These are phyloP conservation scores for Cyberlindnera bimundalis DNA, from an alignment of 805 yeast genomes.

Conservation along the genomic window DNA sequence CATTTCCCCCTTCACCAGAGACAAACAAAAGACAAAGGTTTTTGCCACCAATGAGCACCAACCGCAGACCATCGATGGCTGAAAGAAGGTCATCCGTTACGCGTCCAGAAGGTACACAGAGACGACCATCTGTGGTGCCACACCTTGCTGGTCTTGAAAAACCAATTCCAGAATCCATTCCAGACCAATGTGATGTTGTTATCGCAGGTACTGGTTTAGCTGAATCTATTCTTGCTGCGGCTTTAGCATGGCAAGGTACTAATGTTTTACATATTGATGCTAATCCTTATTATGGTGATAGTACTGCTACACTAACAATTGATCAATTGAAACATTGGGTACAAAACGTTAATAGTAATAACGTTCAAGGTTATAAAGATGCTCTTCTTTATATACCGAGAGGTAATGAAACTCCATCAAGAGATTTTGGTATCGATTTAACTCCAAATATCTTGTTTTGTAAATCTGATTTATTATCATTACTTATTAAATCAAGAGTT, in stretches of 20 bases:
- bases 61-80: constrained; percentile 61
- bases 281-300: constrained; percentile 85
- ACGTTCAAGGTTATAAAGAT: constrained; percentile 46
- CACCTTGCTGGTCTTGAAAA: constrained; percentile 75
- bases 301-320: constrained; percentile 77
- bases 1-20: too few relatives aligned
- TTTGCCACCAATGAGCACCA: constrained; percentile 19
- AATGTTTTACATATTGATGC: constrained; percentile 85
- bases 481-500: constrained; percentile 80
- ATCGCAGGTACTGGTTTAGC: constrained; percentile 91
- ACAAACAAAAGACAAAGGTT: not conserved
- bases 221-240: constrained; percentile 87
- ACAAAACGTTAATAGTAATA: constrained; percentile 50
- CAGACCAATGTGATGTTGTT: constrained; percentile 81
- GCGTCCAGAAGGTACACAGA: constrained; percentile 9
- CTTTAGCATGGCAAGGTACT: constrained; percentile 98
- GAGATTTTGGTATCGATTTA: constrained; percentile 83
- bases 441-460: constrained; percentile 88
- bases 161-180: constrained; percentile 55
- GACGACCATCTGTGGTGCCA: constrained; percentile 47
- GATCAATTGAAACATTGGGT: constrained; percentile 88
- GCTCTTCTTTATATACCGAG: constrained; percentile 81
- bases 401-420: constrained; percentile 44
- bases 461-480: constrained; percentile 76
- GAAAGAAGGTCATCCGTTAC: constrained; percentile 60